These are phyloP conservation scores for Wickerhamiella spandovensis DNA, from an alignment of 805 yeast species.

Conservation along the genomic window DNA sequence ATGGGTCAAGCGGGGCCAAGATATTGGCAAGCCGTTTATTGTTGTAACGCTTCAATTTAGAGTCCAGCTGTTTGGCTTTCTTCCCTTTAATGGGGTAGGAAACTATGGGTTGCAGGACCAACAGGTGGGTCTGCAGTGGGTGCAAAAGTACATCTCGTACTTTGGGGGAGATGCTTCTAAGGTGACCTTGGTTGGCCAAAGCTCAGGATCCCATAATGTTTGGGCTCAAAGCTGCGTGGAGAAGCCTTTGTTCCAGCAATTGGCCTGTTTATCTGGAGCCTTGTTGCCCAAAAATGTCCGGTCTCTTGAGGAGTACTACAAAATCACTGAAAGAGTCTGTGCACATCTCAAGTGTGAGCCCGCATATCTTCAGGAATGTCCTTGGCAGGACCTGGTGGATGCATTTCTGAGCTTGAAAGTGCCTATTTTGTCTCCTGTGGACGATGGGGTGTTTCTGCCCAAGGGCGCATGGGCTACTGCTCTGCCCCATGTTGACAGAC, in stretches of 20 bases:
- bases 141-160: slow-evolving; percentile 27
- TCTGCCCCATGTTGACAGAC: slow-evolving; percentile 11
- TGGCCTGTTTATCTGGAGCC: slow-evolving; percentile 21
- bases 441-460: slow-evolving; percentile 19
- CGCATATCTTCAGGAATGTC: slow-evolving; percentile 13
- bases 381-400: slow-evolving; percentile 17
- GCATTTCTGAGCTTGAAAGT: slow-evolving; percentile 18
- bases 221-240: slow-evolving; percentile 17
- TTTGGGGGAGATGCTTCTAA: slow-evolving; percentile 36
- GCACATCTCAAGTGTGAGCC: slow-evolving; percentile 8
- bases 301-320: slow-evolving; percentile 13
- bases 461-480: slow-evolving; percentile 10
- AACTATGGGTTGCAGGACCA: slow-evolving; percentile 39
- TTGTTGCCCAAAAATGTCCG: background rate
- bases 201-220: slow-evolving; percentile 35
- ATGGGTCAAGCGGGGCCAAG: slow-evolving; percentile 17
- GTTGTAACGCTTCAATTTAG: slow-evolving; percentile 30
- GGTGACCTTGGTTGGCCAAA: slow-evolving; percentile 34
- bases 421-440: slow-evolving; percentile 17
- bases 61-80: slow-evolving; percentile 28
- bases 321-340: slow-evolving; percentile 9
- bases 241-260: slow-evolving; percentile 14
- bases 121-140: slow-evolving; percentile 35
- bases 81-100: slow-evolving; percentile 25
- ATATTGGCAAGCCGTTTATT: slow-evolving; percentile 20